Evolutionary conservation across 1,139 yeast species (phyloP), one percentile per base, ranked within the genome.

Genomic region (Sugiyamaella novakii): DNA sequence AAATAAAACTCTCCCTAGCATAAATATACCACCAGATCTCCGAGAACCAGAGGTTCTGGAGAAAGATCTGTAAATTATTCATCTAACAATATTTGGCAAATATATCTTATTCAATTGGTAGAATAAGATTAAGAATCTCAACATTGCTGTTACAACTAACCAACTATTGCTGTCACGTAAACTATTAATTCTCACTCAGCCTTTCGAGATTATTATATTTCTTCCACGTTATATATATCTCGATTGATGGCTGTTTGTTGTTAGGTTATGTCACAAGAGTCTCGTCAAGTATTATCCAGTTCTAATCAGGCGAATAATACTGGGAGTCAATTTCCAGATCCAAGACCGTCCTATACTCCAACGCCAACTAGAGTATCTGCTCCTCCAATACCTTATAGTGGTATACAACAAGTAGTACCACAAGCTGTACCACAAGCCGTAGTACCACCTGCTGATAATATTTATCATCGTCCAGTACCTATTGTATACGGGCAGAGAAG

Each of bases 201-300:
- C 25, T 31, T 11, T 15, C 21, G 41, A 14, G 41, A 24, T 24
- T 31, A 35, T 28, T 36, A 36, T 30, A 24, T 41, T 41, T 41
- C 30, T 15, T 14, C 25, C 19, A 12, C 10, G 30, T 22, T 36
- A 36, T 36, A 34, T 18, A 27, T 36, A 25, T 36, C 41, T 36
- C 27, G 41, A 25, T 36, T 36, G 41, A 36, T 36, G 41, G 41
- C 12, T 29, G 11, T 19, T 30, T n/a, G 28, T 17, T 36, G 34
- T 40, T 33, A 39, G 51, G 51, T 30, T 39, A 48, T 48, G 51
- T 48, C 51, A 18, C 51, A 48, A 43, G 51, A 48, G 51, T 39
- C 48, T 33, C 47, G 48, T 24, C 48, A 34, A 39, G 28, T 48
- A 34, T 8, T 39, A 39, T 39, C 43, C 27, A 36, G 12, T 36